These are phyloP conservation scores for Penicillium nucicola DNA, from an alignment of 495 filamentous ascomycete genomes.

Conservation along the genomic window DNA sequence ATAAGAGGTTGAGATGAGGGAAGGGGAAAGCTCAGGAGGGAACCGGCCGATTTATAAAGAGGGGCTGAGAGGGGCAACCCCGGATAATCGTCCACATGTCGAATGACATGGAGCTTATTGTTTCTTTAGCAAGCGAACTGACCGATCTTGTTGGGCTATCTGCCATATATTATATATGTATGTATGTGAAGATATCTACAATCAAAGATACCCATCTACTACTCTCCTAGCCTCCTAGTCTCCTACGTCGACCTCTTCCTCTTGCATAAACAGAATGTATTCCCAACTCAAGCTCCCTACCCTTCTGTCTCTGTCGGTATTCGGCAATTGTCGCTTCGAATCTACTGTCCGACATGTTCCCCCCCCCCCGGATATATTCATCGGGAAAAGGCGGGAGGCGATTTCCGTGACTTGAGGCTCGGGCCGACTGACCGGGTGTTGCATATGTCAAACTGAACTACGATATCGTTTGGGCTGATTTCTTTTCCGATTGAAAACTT, in stretches of 20 bases:
- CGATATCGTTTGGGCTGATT: slow-evolving; percentile 14
- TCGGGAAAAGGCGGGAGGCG: slow-evolving; percentile 18
- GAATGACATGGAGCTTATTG: background rate
- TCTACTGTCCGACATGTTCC: slow-evolving; percentile 9
- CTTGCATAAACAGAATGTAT: too few species aligned
- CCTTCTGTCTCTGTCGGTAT: background rate
- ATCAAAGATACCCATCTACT: too few species aligned
- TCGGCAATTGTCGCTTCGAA: slow-evolving; percentile 2
- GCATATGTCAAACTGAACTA: background rate
- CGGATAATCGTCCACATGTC: slow-evolving; percentile 15
- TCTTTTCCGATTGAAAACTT: slow-evolving; percentile 16
- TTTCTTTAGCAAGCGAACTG: too few species aligned
- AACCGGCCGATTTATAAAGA: slow-evolving; percentile 13
- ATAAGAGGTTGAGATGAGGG: slow-evolving; percentile 6
- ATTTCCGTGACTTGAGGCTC: background rate
- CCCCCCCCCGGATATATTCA: slow-evolving; percentile 6
- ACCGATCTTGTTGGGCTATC: too few species aligned
- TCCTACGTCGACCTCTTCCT: too few species aligned
- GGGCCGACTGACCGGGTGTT: slow-evolving; percentile 15
- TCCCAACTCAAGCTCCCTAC: too few species aligned
- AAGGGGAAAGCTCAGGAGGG: slow-evolving; percentile 16
- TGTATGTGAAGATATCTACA: too few species aligned
- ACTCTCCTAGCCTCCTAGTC: too few species aligned
- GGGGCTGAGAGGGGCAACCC: slow-evolving; percentile 25
- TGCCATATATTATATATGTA: too few species aligned